Base-by-base conservation (phyloP, 2,329 filamentous ascomycete species). In the Hypomyces rosellus region DNA sequence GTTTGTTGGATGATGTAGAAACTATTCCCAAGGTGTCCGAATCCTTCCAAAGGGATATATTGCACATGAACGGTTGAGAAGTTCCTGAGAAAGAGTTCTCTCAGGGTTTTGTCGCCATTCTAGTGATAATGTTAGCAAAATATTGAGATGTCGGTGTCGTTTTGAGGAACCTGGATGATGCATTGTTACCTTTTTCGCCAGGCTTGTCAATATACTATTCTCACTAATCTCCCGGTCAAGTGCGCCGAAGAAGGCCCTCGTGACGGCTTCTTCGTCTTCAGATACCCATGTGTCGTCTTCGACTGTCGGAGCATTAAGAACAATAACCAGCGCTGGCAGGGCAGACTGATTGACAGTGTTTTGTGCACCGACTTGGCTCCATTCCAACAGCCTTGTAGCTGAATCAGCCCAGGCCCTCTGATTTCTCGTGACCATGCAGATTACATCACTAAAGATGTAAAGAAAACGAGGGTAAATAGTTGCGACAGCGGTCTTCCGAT, bases 401-500 rank as follows among this genome's bases (percentile, higher is more conserved):
- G 36, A n/a, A n/a, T 38, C 16, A 12, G 14, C 16, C 14, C 14
- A n/a, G 13, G 46, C 36, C 25, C 40, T 39, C 16, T 39, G 37
- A 14, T 48, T 30, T 16, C 37, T 30, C 11, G 37, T 40, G 9
- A 41, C 46, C 36, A 40, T 38, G 15, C 45, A 47, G 6, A 47
- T 33, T n/a, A 47, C 45, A 25, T 47, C 45, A 34, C 45, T 47
- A 13, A 47, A 47, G n/a, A 47, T 38, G 45, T 47, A 47, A 16
- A 47, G 34, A 36, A 47, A 47, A 11, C 34, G 34, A 6, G 45
- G 45, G n/a, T 47, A 47, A 3, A 47, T 38, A n/a, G n/a, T 39
- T 22, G 12, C 20, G 45, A 39, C 45, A 7, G 45, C 45, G 6
- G 12, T 39, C 5, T 20, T 13, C 13, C 45, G 36, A 16, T 38